Evolutionary conservation across 345 rosid species (phyloP).

Genomic region (Raphanus raphanistrum): DNA sequence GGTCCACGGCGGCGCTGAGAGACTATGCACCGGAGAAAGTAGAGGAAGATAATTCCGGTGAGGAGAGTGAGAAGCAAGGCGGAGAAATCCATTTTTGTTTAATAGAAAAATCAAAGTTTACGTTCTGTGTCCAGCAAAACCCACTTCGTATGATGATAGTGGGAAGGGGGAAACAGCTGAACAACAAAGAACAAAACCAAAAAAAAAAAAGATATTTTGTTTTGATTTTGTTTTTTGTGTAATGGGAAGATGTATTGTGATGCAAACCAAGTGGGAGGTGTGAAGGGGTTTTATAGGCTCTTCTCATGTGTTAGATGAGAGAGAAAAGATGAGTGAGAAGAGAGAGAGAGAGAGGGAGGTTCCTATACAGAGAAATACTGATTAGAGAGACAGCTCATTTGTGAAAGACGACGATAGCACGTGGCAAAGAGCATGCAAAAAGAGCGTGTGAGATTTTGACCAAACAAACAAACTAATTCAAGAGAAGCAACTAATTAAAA

Average conservation of each 20-base stretch:
- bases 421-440: conserved; percentile 42
- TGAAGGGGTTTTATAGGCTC: conserved; percentile 40
- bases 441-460: conserved; percentile 39
- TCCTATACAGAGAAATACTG: conserved; percentile 27
- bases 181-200: conserved; percentile 16
- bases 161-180: conserved; percentile 29
- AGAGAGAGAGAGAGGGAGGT: conserved; percentile 13
- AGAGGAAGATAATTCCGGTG: conserved; percentile 36
- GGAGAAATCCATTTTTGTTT: conserved; percentile 43
- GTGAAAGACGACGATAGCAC: conserved; percentile 38
- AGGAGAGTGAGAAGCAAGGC: conserved; percentile 32
- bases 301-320: conserved; percentile 16
- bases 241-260: conserved; percentile 24
- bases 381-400: conserved; percentile 38
- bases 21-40: conserved; percentile 35
- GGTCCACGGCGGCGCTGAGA: conserved; percentile 30
- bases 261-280: conserved; percentile 34
- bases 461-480: conserved; percentile 20
- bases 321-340: neutral
- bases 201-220: neutral
- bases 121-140: neutral
- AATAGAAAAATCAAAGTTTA: neutral
- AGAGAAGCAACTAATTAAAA: neutral
- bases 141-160: conserved; percentile 24
- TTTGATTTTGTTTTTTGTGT: neutral